Conservation (phyloP, 2,329 filamentous ascomycete species). For the Cladosporium oxysporum region DNA sequence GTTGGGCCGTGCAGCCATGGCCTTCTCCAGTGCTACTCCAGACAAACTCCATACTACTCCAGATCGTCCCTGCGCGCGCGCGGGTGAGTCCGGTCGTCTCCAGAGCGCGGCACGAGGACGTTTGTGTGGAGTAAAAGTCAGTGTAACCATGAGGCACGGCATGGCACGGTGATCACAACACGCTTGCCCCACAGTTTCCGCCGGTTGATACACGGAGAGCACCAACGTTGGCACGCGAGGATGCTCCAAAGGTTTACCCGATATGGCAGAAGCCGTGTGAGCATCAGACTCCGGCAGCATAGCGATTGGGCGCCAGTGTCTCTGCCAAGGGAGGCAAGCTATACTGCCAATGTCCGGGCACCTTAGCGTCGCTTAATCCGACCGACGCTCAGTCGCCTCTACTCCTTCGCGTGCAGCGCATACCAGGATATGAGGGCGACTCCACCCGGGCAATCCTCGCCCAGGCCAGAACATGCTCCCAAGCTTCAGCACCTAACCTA, state of each 20-base stretch:
- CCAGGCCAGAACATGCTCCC: constrained; percentile 8
- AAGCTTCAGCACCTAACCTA: constrained; percentile 5
- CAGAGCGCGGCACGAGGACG: constrained; percentile 11
- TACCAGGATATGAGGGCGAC: neutral
- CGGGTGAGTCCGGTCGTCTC: constrained; percentile 10
- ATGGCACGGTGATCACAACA: constrained; percentile 6
- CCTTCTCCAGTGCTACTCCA: constrained; percentile 17
- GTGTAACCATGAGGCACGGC: neutral
- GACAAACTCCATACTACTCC: constrained; percentile 12
- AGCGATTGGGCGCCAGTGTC: neutral
- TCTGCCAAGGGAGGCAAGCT: constrained; percentile 2
- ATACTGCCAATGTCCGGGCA: constrained; percentile 4
- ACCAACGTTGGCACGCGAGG: neutral
- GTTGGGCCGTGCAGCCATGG: constrained; percentile 16
- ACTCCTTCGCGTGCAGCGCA: constrained; percentile 1
- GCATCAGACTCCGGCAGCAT: constrained; percentile 9
- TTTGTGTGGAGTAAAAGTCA: constrained; percentile 9
- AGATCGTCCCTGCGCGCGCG: constrained; percentile 4
- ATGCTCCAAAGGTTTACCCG: constrained; percentile 10
- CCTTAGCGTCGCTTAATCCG: constrained; percentile 19
- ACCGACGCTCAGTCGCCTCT: neutral
- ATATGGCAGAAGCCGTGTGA: neutral
- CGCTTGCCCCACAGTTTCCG: neutral
- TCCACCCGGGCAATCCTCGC: constrained; percentile 15
- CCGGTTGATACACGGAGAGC: constrained; percentile 14